Evolutionary conservation across 139 green algal genomes (phyloP).

Genomic region (Coelastrella sp.): DNA sequence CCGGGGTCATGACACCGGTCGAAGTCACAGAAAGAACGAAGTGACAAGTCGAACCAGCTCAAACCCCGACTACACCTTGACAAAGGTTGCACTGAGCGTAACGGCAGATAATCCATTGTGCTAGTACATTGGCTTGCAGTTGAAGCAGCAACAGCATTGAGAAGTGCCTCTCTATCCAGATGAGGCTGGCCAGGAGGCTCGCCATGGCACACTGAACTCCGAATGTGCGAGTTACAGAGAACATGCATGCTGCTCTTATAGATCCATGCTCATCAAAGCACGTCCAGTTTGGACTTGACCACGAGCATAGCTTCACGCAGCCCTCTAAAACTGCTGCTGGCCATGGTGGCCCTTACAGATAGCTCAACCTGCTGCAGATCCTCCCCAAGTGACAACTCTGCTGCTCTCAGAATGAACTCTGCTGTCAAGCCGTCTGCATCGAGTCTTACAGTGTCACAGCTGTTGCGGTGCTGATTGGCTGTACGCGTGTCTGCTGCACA

Average conservation of each 20-base stretch:
- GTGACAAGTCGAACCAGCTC: no score
- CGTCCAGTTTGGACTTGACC: not conserved
- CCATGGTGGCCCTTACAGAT: constrained; percentile 7
- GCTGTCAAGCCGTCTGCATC: not conserved
- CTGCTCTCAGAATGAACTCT: not conserved
- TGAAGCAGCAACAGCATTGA: no score
- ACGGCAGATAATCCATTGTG: no score
- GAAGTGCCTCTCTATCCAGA: no score
- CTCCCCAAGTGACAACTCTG: not conserved
- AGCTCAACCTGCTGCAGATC: not conserved
- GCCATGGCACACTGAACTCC: not conserved
- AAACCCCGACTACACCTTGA: no score
- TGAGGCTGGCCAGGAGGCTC: no score
- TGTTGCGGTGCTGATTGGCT: not conserved
- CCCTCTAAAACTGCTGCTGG: constrained; percentile 22
- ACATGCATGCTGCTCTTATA: not conserved
- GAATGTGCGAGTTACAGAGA: not conserved
- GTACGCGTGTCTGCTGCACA: not conserved
- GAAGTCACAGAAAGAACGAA: no score
- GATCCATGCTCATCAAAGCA: not conserved
- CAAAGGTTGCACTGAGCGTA: no score
- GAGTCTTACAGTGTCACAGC: not conserved
- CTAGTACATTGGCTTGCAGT: no score
- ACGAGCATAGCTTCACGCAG: constrained; percentile 3
- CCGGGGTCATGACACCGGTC: no score